These are phyloP conservation scores for Apiospora koreana DNA, from an alignment of 2,329 filamentous ascomycete species.

Conservation along the genomic window DNA sequence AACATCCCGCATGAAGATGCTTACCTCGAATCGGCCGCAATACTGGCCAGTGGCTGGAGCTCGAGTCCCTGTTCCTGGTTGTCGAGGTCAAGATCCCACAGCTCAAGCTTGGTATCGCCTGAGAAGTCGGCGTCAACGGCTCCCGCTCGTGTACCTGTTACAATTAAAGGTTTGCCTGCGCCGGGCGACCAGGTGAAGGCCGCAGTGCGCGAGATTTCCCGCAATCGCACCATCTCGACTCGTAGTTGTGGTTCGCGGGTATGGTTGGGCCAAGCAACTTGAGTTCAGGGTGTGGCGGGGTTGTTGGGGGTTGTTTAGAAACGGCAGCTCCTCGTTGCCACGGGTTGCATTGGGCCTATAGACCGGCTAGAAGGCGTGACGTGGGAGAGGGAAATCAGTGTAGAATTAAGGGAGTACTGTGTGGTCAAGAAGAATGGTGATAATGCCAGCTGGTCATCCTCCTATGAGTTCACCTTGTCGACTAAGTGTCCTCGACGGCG, in stretches of 20 bases:
- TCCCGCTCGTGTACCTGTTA: conserved; percentile 91
- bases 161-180: conserved; percentile 75
- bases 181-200: conserved; percentile 96
- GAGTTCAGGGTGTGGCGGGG: conserved; percentile 25
- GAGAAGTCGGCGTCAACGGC: conserved; percentile 98
- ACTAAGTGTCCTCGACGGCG: conserved; percentile 5
- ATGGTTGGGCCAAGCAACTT: conserved; percentile 14
- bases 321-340: conserved; percentile 19
- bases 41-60: conserved; percentile 80
- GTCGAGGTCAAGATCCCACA: conserved; percentile 92
- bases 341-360: conserved; percentile 36
- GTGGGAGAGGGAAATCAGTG: conserved; percentile 1
- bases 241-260: conserved; percentile 10
- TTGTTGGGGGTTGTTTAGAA: background rate
- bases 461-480: conserved; percentile 9
- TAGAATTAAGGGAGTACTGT: background rate
- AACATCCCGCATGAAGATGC: conserved; percentile 14
- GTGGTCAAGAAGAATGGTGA: background rate
- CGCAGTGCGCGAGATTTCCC: conserved; percentile 95
- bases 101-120: conserved; percentile 91
- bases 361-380: conserved; percentile 29
- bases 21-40: conserved; percentile 89
- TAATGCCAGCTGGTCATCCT: conserved; percentile 8
- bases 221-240: conserved; percentile 82
- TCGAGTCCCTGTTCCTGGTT: conserved; percentile 74